phyloP scores from a whole-genome alignment of 352 stramenopile species.

The Pythium chondricola region DNA sequence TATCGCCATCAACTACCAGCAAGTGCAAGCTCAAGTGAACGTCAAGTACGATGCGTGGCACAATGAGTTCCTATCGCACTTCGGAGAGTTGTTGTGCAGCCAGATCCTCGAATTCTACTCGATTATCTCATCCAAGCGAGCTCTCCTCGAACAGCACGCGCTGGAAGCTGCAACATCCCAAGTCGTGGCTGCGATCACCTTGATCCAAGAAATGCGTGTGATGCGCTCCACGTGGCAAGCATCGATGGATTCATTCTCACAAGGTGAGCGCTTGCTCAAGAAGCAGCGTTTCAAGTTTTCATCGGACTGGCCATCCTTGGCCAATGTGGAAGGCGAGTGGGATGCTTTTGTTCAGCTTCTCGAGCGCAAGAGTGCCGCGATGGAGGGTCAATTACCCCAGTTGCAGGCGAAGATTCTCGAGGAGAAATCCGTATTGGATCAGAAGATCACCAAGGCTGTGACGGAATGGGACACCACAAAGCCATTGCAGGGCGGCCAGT shows the following conservation, averaged over 20 bases:
- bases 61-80: constrained; percentile 96
- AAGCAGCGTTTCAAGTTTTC: constrained; percentile 95
- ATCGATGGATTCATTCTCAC: constrained; percentile 85
- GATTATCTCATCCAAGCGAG: constrained; percentile 79
- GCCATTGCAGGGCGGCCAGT: constrained; percentile 63
- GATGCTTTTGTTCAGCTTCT: constrained; percentile 91
- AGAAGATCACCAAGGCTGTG: constrained; percentile 72
- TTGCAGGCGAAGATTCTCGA: constrained; percentile 96
- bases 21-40: constrained; percentile 92
- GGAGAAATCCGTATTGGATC: constrained; percentile 90
- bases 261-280: constrained; percentile 94
- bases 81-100: constrained; percentile 91
- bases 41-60: constrained; percentile 99
- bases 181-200: constrained; percentile 90
- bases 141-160: constrained; percentile 90
- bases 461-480: constrained; percentile 79
- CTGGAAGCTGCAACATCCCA: constrained; percentile 95
- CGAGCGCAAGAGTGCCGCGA: constrained; percentile 84
- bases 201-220: constrained; percentile 86
- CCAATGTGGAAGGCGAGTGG: constrained; percentile 95
- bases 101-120: constrained; percentile 89
- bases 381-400: constrained; percentile 96
- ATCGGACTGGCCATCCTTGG: constrained; percentile 94
- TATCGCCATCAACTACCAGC: constrained; percentile 88
- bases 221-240: constrained; percentile 70